These are phyloP conservation scores for Fragaria iinumae DNA, from an alignment of 306 rosid genomes.

Conservation along the genomic window DNA sequence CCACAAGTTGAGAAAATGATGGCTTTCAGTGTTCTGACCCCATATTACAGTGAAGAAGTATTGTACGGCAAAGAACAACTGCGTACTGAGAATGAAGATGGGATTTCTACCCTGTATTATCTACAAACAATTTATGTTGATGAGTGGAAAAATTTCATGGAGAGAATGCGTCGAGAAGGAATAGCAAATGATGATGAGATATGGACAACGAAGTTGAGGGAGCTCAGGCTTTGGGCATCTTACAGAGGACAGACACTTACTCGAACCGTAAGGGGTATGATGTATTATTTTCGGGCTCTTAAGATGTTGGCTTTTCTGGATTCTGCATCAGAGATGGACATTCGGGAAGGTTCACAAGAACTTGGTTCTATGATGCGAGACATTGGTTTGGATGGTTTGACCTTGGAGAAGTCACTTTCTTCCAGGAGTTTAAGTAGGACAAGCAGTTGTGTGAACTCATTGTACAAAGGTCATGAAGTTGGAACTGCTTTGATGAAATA, in stretches of 20 bases:
- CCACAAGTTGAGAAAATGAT: slow-evolving; percentile 99
- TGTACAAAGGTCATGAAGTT: slow-evolving; percentile 89
- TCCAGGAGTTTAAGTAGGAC: slow-evolving; percentile 62
- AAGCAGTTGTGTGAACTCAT: slow-evolving; percentile 54
- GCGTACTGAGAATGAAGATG: slow-evolving; percentile 88
- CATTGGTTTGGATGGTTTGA: slow-evolving; percentile 35
- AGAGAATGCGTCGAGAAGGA: slow-evolving; percentile 92
- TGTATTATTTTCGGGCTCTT: slow-evolving; percentile 91
- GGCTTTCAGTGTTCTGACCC: slow-evolving; percentile 94
- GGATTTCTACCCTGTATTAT: slow-evolving; percentile 77
- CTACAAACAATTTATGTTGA: slow-evolving; percentile 86
- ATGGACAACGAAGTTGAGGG: slow-evolving; percentile 77
- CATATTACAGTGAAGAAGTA: slow-evolving; percentile 87
- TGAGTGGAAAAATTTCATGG: slow-evolving; percentile 91
- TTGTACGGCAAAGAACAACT: slow-evolving; percentile 76
- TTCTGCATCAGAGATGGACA: slow-evolving; percentile 94
- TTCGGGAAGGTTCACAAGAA: slow-evolving; percentile 84
- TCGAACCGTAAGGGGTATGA: slow-evolving; percentile 98
- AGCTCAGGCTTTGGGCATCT: slow-evolving; percentile 96
- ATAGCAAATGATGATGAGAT: slow-evolving; percentile 63
- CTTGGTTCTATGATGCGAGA: slow-evolving; percentile 67
- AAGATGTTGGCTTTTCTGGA: slow-evolving; percentile 93
- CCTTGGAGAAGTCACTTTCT: slow-evolving; percentile 44
- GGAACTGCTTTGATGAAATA: slow-evolving; percentile 93
- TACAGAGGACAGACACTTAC: slow-evolving; percentile 88